Evolutionary conservation across 2,329 filamentous ascomycete species (phyloP).

Genomic region (Fusarium denticulatum): DNA sequence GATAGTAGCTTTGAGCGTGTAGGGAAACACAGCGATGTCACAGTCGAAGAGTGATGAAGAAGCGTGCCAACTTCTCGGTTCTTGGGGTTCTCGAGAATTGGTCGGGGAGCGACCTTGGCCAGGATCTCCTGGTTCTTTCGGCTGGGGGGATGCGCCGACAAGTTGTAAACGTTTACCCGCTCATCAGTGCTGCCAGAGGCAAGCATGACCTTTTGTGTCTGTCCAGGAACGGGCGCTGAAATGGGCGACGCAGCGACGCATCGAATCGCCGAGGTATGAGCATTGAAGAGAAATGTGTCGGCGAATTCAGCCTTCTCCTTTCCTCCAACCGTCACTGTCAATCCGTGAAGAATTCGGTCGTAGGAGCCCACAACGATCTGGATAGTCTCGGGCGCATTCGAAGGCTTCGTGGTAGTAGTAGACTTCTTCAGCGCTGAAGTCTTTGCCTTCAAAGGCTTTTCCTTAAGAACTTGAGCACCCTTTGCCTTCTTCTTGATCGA

Average conservation of each 20-base stretch:
- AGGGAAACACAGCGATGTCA: slow-evolving; percentile 84
- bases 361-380: slow-evolving; percentile 95
- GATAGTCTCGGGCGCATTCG: slow-evolving; percentile 64
- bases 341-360: slow-evolving; percentile 89
- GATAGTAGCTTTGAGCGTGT: slow-evolving; percentile 87
- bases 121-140: slow-evolving; percentile 67
- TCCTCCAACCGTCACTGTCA: slow-evolving; percentile 74
- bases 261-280: slow-evolving; percentile 88
- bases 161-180: slow-evolving; percentile 91
- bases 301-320: slow-evolving; percentile 71
- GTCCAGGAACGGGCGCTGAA: slow-evolving; percentile 67
- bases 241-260: slow-evolving; percentile 87
- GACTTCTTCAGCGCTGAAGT: slow-evolving; percentile 34
- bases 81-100: slow-evolving; percentile 83
- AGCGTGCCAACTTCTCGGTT: slow-evolving; percentile 90
- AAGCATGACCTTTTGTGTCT: slow-evolving; percentile 84
- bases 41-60: slow-evolving; percentile 84
- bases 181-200: slow-evolving; percentile 94
- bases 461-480: slow-evolving; percentile 21
- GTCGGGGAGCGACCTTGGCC: slow-evolving; percentile 74
- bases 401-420: slow-evolving; percentile 29
- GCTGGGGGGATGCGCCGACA: slow-evolving; percentile 75
- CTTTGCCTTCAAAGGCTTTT: slow-evolving; percentile 27
- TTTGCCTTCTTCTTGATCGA: slow-evolving; percentile 45
- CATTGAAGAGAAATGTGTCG: slow-evolving; percentile 95